Evolutionary conservation across 1,139 yeast species (phyloP).

Genomic region (Candida gigantensis): DNA sequence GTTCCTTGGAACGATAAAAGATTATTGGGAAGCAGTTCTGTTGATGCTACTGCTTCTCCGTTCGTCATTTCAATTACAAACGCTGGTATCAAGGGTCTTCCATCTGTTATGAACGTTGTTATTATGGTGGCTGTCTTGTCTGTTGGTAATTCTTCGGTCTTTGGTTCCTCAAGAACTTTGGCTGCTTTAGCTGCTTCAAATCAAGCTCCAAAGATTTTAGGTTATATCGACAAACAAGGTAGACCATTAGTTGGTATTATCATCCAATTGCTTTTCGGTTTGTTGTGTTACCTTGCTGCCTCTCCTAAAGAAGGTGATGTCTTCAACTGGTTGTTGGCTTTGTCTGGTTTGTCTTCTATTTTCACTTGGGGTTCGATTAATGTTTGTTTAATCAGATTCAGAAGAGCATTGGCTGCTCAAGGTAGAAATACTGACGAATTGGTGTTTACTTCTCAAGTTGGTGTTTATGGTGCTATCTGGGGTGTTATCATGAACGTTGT

Average conservation of each 20-base stretch:
- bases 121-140: slow-evolving; percentile 48
- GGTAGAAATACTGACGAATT: slow-evolving; percentile 68
- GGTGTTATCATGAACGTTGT: slow-evolving; percentile 62
- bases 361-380: slow-evolving; percentile 85
- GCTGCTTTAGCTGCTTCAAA: slow-evolving; percentile 82
- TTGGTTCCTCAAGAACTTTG: slow-evolving; percentile 78
- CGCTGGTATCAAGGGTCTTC: slow-evolving; percentile 46
- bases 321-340: slow-evolving; percentile 78
- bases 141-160: slow-evolving; percentile 59
- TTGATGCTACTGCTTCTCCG: slow-evolving; percentile 49
- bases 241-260: slow-evolving; percentile 72
- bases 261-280: slow-evolving; percentile 59
- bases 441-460: slow-evolving; percentile 68
- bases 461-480: slow-evolving; percentile 66
- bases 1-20: slow-evolving; percentile 39
- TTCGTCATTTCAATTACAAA: slow-evolving; percentile 47
- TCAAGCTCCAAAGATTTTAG: slow-evolving; percentile 71
- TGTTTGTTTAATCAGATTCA: slow-evolving; percentile 74
- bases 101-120: slow-evolving; percentile 50
- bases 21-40: slow-evolving; percentile 35
- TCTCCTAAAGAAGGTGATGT: slow-evolving; percentile 62
- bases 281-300: slow-evolving; percentile 74
- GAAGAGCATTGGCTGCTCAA: slow-evolving; percentile 67
- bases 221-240: slow-evolving; percentile 73
- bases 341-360: slow-evolving; percentile 80